Base-by-base conservation (phyloP, 441 rosid genomes). In the Brassica hybrid region DNA sequence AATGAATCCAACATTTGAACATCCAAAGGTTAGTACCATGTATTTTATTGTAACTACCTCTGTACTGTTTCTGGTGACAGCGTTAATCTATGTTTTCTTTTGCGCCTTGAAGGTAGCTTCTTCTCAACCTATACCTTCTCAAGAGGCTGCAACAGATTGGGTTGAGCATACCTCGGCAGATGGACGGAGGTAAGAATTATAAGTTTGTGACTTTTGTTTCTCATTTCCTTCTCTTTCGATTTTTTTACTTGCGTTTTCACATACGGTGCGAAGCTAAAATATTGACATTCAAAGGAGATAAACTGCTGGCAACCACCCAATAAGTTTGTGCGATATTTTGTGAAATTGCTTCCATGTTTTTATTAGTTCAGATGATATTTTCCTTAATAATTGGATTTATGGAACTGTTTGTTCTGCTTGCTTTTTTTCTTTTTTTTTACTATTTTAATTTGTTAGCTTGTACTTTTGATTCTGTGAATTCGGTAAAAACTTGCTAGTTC, bases 141-240 rank as follows among this genome's bases (percentile, higher is more conserved):
- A 79, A 75, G 85, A 73, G 79, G 76, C 76, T 67, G 67, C 62
- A 73, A 83, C 85, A 58, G 91, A 92, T 72, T 94, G 98, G 98
- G 84, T 86, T 75, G 96, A 92, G 83, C 96, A 94, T 83, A 76
- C 83, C 32, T 88, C 94, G 83, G 84, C 89, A 7, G 89, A 86
- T 84, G 97, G 98, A 81, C 85, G 86, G 81, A 90, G 86, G 98
- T 94, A 85, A 67, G 69, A 79, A 45, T 73, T 69, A 81, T 13
- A 23, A 45, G 62, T 45, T 5, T 21, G 38, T 19, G 27, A 57
- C 56, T 56, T 80, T 34, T 18, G n/a, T n/a, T n/a, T n/a, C n/a
- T n/a, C n/a, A n/a, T n/a, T n/a, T n/a, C n/a, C n/a, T n/a, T n/a
- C n/a, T n/a, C n/a, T n/a, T n/a, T n/a, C n/a, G n/a, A n/a, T n/a